These are phyloP conservation scores for Globisporangium takayamanum DNA, from an alignment of 352 stramenopile species.

Conservation along the genomic window DNA sequence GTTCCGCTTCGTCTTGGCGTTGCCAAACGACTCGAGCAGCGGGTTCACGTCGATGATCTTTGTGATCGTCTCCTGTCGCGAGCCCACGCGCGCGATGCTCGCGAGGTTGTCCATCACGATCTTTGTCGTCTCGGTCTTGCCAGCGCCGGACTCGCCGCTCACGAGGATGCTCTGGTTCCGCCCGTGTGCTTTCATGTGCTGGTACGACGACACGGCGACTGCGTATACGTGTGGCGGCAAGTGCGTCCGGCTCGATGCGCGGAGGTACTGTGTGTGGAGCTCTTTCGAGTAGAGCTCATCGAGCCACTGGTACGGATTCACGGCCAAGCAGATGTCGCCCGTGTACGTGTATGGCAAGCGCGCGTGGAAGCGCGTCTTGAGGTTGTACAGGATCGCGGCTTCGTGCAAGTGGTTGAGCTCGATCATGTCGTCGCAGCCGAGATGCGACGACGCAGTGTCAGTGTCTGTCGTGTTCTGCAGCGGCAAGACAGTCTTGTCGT, in stretches of 20 bases:
- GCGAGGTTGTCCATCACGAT: conserved; percentile 86
- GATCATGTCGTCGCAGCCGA: conserved; percentile 69
- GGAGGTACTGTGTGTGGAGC: conserved; percentile 62
- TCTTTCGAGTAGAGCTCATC: conserved; percentile 70
- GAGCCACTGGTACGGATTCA: conserved; percentile 94
- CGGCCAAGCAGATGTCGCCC: conserved; percentile 94
- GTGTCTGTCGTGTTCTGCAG: conserved; percentile 50
- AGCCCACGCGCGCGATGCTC: conserved; percentile 41
- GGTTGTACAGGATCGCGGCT: conserved; percentile 87
- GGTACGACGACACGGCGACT: conserved; percentile 59
- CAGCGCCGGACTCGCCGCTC: conserved; percentile 80
- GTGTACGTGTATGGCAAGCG: conserved; percentile 93
- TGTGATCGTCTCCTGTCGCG: conserved; percentile 59
- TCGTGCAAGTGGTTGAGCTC: conserved; percentile 85
- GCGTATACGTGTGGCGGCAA: conserved; percentile 71
- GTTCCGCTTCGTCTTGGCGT: conserved; percentile 96
- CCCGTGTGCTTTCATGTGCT: conserved; percentile 43
- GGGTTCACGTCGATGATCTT: conserved; percentile 96
- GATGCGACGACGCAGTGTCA: neutral
- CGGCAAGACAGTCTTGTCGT: conserved; percentile 32
- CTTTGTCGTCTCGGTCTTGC: conserved; percentile 93
- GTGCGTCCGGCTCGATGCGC: conserved; percentile 27
- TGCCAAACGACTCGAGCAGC: conserved; percentile 97
- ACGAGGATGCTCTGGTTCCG: conserved; percentile 86
- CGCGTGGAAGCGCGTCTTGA: conserved; percentile 71